Evolutionary conservation across 1,284 basidiomycete species (phyloP), one percentile per base, ranked within the genome.

Genomic region (Moesziomyces sp.): DNA sequence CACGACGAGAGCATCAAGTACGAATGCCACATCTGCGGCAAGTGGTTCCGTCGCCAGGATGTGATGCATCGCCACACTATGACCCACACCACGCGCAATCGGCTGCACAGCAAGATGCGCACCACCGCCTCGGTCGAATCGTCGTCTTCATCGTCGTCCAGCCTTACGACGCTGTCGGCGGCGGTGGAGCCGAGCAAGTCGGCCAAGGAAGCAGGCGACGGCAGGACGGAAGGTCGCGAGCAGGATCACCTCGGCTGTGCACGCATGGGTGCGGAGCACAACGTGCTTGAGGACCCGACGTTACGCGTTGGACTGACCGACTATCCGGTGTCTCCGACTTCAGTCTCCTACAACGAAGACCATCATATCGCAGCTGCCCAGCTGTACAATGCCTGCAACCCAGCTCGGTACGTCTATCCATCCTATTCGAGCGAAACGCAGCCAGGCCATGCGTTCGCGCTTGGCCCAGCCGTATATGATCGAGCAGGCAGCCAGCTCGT

Each of bases 11-110:
- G 35, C 11, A 65, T 70, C 62, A 69, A 66, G 59, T 74, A 74
- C 48, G 62, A 65, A 16, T 74, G 72, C 30, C 58, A 62, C 26
- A 74, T 74, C 44, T 74, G 72, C 23, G 66, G 72, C 42, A 74
- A 74, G 35, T 57, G 57, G 28, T 74, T 74, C 49, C 66, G 66
- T n/a, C 65, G 72, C 24, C 72, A 74, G 30, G 72, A 74, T 16
- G 72, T 74, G 19, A 74, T 74, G 72, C 72, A 74, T 44, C 72
- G 72, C 4, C 72, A 74, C 51, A 74, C 72, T 0, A 61, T 69
- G 62, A 74, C 72, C 14, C 72, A 74, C 50, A 52, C 54, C 24
- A 58, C 50, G 40, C 58, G 61, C 38, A 54, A 52, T 28, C 66
- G 59, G 24, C 56, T 52, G 44, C 51, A 54, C 33, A 62, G 40